Conservation (phyloP, 2,329 filamentous ascomycete species). For the Thelonectria discophora region DNA sequence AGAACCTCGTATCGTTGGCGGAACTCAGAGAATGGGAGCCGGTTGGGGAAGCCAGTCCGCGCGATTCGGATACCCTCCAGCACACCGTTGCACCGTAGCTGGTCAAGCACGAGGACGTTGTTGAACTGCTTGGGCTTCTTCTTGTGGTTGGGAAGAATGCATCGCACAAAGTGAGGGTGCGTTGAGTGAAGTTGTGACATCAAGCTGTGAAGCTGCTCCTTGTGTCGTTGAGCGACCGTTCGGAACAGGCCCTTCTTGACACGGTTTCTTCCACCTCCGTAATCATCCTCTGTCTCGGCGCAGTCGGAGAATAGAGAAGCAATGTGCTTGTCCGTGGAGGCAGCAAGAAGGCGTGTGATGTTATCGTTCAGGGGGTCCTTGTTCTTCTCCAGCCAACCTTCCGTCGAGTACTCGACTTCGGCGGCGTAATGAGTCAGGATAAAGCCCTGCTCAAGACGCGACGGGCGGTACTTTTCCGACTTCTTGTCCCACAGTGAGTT, state of each 20-base stretch:
- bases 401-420: conserved; percentile 95
- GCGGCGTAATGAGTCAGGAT: conserved; percentile 97
- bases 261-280: conserved; percentile 73
- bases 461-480: conserved; percentile 89
- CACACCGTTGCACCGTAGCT: conserved; percentile 98
- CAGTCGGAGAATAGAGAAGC: conserved; percentile 89
- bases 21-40: conserved; percentile 92
- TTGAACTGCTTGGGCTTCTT: conserved; percentile 94
- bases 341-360: conserved; percentile 85
- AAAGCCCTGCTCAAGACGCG: conserved; percentile 89
- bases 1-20: conserved; percentile 95
- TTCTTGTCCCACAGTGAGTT: conserved; percentile 97
- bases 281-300: conserved; percentile 79
- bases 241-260: conserved; percentile 98
- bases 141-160: conserved; percentile 97
- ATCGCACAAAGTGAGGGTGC: conserved; percentile 97
- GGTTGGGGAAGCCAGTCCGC: conserved; percentile 94
- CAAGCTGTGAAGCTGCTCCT: conserved; percentile 95
- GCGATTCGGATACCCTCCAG: conserved; percentile 98
- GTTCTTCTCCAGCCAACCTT: conserved; percentile 98
- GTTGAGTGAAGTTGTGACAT: conserved; percentile 96
- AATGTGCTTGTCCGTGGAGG: conserved; percentile 84
- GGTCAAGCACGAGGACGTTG: conserved; percentile 91
- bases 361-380: conserved; percentile 99
- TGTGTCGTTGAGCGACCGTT: conserved; percentile 95